Conservation (phyloP, 2,329 filamentous ascomycete species). For the Gaeumannomyces tritici region DNA sequence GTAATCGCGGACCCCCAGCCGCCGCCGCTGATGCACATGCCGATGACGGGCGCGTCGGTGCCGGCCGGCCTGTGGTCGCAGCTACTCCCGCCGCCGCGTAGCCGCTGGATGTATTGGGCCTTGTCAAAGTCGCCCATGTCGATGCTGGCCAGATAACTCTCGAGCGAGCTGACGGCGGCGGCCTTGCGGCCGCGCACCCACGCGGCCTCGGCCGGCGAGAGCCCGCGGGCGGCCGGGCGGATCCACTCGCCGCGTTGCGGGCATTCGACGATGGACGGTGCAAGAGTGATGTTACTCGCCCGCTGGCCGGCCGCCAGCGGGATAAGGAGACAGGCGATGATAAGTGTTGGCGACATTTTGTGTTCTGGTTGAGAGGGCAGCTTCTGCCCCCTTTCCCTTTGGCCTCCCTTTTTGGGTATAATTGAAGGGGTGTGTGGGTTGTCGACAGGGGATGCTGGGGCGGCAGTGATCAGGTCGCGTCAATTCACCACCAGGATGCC, state of each 20-base stretch:
- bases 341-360: not conserved
- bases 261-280: not conserved
- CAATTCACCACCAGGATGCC: no score
- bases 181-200: not conserved
- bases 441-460: no score
- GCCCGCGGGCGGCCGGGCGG: not conserved
- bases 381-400: not conserved
- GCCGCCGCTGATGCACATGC: not conserved
- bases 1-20: not conserved
- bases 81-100: not conserved
- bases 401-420: not conserved
- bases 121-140: not conserved
- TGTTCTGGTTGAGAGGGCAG: not conserved
- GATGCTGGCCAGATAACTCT: not conserved
- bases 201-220: not conserved
- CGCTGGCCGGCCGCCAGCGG: not conserved
- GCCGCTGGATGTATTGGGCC: not conserved
- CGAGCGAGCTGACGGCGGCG: not conserved
- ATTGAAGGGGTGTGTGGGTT: no score
- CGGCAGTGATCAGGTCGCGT: no score
- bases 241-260: not conserved
- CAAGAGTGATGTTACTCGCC: not conserved
- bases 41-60: not conserved
- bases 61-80: not conserved
- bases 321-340: not conserved